Evolutionary conservation across 1,139 yeast genomes (phyloP).

Genomic region (Suhomyces ambrosiae): DNA sequence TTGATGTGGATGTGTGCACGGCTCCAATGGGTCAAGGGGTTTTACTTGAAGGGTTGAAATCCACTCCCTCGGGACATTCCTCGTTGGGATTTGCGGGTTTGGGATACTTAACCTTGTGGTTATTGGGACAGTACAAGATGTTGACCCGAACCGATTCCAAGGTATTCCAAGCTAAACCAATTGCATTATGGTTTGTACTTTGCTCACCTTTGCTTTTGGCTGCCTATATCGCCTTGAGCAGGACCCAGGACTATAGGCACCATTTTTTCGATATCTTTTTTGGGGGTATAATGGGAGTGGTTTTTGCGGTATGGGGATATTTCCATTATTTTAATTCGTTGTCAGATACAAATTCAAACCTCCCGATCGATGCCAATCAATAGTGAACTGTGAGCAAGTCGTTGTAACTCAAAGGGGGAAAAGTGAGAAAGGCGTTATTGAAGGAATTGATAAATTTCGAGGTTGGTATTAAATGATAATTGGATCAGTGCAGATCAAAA

Average conservation of each 20-base stretch:
- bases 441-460: too few species aligned
- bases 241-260: constrained; percentile 49
- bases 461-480: too few species aligned
- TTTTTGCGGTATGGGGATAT: constrained; percentile 18
- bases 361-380: constrained; percentile 14
- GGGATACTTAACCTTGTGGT: constrained; percentile 50
- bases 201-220: constrained; percentile 41
- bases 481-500: too few species aligned
- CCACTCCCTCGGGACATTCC: constrained; percentile 84
- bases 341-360: constrained; percentile 10
- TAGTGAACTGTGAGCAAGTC: not conserved
- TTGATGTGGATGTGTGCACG: constrained; percentile 32
- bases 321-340: constrained; percentile 19
- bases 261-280: constrained; percentile 44
- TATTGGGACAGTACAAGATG: constrained; percentile 24
- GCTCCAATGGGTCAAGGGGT: constrained; percentile 52
- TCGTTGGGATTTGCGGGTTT: constrained; percentile 69
- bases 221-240: constrained; percentile 42
- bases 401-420: not conserved
- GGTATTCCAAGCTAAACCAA: constrained; percentile 2
- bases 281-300: constrained; percentile 38
- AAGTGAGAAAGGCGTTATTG: too few species aligned
- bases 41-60: constrained; percentile 69
- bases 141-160: constrained; percentile 7
- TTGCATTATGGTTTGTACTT: constrained; percentile 10